Conservation (phyloP, 1,284 basidiomycete genomes). For the Cutaneotrichosporon cutaneum region DNA sequence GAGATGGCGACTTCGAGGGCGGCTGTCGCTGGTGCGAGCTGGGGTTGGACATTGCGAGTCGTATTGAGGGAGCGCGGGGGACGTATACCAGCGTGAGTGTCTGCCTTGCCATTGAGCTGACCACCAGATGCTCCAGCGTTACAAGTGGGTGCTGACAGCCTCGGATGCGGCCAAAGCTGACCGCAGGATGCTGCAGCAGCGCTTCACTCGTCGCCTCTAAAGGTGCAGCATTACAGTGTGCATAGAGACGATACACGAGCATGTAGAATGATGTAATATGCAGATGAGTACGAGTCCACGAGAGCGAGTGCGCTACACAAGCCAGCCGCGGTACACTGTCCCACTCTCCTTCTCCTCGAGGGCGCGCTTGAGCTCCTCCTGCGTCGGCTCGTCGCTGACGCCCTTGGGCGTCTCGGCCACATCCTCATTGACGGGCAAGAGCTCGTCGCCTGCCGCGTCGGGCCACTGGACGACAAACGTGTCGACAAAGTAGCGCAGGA, state of each 20-base stretch:
- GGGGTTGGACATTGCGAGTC: slow-evolving; percentile 1
- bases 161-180: not conserved
- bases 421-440: not conserved
- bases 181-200: slow-evolving; percentile 1
- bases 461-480: slow-evolving; percentile 87
- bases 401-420: not conserved
- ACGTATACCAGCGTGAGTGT: slow-evolving; percentile 4
- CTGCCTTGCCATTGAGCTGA: not conserved
- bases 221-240: not conserved
- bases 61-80: not conserved
- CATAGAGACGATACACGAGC: not conserved
- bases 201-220: not conserved
- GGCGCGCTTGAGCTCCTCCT: not conserved
- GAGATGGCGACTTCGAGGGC: not conserved
- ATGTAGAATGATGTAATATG: not conserved
- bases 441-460: slow-evolving; percentile 53
- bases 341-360: not conserved
- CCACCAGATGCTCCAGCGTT: slow-evolving; percentile 11
- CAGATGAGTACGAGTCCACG: not conserved
- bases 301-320: slow-evolving; percentile 12
- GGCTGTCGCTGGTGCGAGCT: slow-evolving; percentile 8
- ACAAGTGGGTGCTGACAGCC: slow-evolving; percentile 5
- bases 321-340: slow-evolving; percentile 24
- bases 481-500: slow-evolving; percentile 79
- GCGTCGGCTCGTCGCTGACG: not conserved